Conservation (phyloP, 2,329 filamentous ascomycete species). For the Talaromyces sp. region DNA sequence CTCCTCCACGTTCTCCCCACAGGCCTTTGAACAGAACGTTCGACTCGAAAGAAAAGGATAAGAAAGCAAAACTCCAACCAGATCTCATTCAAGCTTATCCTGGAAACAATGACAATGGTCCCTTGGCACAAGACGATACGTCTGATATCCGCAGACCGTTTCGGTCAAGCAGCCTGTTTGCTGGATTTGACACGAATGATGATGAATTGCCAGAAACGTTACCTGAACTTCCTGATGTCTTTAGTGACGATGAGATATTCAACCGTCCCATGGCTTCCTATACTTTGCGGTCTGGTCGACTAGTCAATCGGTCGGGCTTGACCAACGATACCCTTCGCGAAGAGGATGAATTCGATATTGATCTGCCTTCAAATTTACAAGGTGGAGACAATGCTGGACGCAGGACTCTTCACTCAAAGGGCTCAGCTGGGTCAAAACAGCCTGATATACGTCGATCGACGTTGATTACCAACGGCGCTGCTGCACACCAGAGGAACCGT, state of each 20-base stretch:
- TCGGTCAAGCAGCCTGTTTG: conserved; percentile 79
- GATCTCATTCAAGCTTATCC: conserved; percentile 66
- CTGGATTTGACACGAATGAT: conserved; percentile 71
- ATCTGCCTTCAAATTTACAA: conserved; percentile 20
- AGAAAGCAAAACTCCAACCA: conserved; percentile 32
- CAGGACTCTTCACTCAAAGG: conserved; percentile 36
- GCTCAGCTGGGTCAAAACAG: conserved; percentile 45
- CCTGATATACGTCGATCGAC: conserved; percentile 72
- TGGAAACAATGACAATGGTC: conserved; percentile 76
- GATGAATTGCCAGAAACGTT: conserved; percentile 33
- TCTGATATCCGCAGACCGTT: conserved; percentile 66
- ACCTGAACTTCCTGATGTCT: conserved; percentile 32
- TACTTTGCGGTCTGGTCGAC: conserved; percentile 40
- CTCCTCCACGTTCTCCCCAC: conserved; percentile 34
- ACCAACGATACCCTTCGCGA: conserved; percentile 35
- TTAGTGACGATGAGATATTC: conserved; percentile 44
- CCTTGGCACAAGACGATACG: conserved; percentile 58
- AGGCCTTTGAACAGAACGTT: conserved; percentile 27
- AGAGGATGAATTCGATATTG: conserved; percentile 37
- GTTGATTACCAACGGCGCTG: conserved; percentile 75
- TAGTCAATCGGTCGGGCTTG: conserved; percentile 36
- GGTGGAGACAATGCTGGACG: conserved; percentile 19
- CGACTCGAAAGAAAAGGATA: conserved; percentile 38
- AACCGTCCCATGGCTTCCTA: conserved; percentile 45
- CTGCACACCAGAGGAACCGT: conserved; percentile 65